Conservation (phyloP, 192 early-diverging fungal species). For the Martensiomyces pterosporus region DNA sequence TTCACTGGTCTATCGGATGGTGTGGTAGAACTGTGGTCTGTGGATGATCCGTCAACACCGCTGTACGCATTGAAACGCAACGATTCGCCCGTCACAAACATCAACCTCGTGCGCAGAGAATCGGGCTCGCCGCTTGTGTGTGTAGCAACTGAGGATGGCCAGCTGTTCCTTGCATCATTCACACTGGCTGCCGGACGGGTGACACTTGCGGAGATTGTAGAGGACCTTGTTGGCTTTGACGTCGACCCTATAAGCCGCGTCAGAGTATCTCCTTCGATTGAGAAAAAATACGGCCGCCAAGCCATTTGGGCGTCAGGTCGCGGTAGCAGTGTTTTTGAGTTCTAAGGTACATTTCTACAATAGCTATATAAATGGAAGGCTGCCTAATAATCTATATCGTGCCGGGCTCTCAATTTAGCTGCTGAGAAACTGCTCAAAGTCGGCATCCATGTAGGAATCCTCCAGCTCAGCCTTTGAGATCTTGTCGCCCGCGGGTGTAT, state of each 20-base stretch:
- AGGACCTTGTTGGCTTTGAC: slow-evolving; percentile 44
- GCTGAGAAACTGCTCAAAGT: slow-evolving; percentile 18
- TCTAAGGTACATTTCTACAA: slow-evolving; percentile 9
- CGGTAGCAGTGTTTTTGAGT: slow-evolving; percentile 19
- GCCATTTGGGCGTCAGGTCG: slow-evolving; percentile 39
- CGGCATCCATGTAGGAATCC: slow-evolving; percentile 12
- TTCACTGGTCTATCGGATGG: slow-evolving; percentile 29
- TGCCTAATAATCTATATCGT: too few species aligned
- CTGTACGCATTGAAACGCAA: slow-evolving; percentile 28
- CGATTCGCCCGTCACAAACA: slow-evolving; percentile 17
- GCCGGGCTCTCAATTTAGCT: too few species aligned
- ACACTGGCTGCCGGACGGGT: neutral
- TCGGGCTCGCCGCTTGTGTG: slow-evolving; percentile 14
- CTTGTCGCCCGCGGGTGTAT: slow-evolving; percentile 20
- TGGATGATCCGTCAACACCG: neutral
- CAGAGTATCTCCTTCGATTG: slow-evolving; percentile 5
- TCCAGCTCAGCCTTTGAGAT: slow-evolving; percentile 26
- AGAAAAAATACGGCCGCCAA: slow-evolving; percentile 13
- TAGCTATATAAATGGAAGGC: too few species aligned
- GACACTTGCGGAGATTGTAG: slow-evolving; percentile 13
- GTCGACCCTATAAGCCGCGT: slow-evolving; percentile 43
- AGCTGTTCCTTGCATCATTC: slow-evolving; percentile 18
- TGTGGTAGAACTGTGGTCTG: slow-evolving; percentile 22
- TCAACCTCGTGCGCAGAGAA: slow-evolving; percentile 23
- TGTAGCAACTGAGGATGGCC: slow-evolving; percentile 40